Evolutionary conservation across 805 yeast genomes (phyloP), one percentile per base, ranked within the genome.

Genomic region (Cyberlindnera sargentensis): DNA sequence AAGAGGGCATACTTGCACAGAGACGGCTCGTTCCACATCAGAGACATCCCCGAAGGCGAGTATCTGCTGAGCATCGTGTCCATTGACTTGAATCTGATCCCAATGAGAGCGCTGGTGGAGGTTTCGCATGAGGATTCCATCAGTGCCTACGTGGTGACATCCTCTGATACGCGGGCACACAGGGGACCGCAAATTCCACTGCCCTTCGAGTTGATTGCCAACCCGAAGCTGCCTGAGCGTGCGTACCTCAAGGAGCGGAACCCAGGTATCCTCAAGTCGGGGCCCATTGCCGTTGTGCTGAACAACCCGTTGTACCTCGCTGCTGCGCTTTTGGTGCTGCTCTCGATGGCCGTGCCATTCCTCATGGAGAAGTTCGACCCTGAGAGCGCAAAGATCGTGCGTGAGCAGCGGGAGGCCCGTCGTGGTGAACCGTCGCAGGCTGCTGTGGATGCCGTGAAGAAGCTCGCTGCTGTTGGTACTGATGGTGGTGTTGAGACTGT

Each of bases 321-420:
- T 3, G 62, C 60, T 23, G 61, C 58, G 5, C 40, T 65, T 0
- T 45, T 67, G 4, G 49, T 49, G 5, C 26, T 67, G 8, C 39
- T 53, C 9, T 34, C 60, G 5, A 41, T 60, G 5, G 37, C 54
- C 2, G 59, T 63, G 45, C 73, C 74, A 20, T 47, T 58, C 36
- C 27, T 68, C 1, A 33, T 68, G n/a, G 72, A 66, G 48, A 64
- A 58, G 42, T 43, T 69, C 28, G 73, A 69, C 44, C 71, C 72
- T 32, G 72, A 66, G 35, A 62, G 67, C 9, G 68, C 68, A 5
- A 50, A 56, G 37, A 48, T 57, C 8, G 52, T 68, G 43, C 62
- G 59, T 33, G 62, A 58, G 40, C 63, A 65, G 36, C 53, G 47
- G 36, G 36, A 41, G 28, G 32, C 34, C 31, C 37, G 36, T 36